Conservation (phyloP, 805 yeast species). For the Yarrowia sp. region DNA sequence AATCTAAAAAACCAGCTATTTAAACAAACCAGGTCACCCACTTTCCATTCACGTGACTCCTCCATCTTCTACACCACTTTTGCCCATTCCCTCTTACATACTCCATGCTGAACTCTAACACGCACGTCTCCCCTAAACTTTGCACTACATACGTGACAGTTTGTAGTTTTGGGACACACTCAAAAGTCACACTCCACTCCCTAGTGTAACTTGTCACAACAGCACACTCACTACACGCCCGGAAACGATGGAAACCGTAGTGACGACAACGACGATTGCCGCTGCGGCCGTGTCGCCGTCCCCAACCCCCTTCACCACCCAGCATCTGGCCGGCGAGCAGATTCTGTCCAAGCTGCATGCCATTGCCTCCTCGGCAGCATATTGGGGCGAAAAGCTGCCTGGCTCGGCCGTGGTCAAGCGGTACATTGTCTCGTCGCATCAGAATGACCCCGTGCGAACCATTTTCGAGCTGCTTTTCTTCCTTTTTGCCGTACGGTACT, state of each 20-base stretch:
- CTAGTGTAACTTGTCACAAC: background rate
- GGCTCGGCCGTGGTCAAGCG: conserved; percentile 45
- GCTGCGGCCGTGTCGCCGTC: conserved; percentile 16
- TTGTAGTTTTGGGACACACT: background rate
- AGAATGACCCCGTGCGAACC: conserved; percentile 90
- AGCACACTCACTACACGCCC: background rate
- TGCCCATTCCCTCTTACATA: background rate
- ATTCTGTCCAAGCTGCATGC: conserved; percentile 21
- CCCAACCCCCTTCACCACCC: conserved; percentile 11
- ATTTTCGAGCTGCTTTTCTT: conserved; percentile 72
- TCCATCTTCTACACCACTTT: background rate
- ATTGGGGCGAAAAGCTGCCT: conserved; percentile 34
- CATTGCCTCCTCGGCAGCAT: conserved; percentile 15
- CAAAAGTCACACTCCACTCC: background rate
- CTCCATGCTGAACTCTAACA: background rate
- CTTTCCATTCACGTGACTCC: background rate
- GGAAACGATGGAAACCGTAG: background rate
- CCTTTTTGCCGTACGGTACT: conserved; percentile 79
- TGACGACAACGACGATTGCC: background rate
- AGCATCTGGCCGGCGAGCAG: conserved; percentile 23
- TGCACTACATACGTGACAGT: conserved; percentile 10
- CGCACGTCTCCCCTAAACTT: background rate
- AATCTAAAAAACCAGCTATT: too few species aligned
- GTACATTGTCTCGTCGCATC: conserved; percentile 81
- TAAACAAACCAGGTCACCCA: too few species aligned